These are phyloP conservation scores for Pseudocercospora fuligena DNA, from an alignment of 2,329 filamentous ascomycete species.

Conservation along the genomic window DNA sequence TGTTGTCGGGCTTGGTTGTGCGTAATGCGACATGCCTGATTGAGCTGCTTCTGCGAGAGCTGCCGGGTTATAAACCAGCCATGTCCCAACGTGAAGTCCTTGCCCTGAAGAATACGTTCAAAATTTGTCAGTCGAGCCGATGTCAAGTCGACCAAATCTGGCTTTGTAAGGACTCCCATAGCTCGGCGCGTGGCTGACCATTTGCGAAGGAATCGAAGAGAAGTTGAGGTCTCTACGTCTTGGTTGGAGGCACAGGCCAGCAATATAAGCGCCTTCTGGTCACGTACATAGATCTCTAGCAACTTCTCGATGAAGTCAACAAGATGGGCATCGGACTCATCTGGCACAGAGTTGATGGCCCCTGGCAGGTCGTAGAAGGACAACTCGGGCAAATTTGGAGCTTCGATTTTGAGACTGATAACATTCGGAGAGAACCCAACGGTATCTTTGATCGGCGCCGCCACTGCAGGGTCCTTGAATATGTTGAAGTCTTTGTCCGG, in stretches of 20 bases:
- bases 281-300: constrained; percentile 70
- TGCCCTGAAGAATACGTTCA: constrained; percentile 55
- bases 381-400: constrained; percentile 71
- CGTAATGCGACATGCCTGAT: constrained; percentile 43
- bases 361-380: constrained; percentile 88
- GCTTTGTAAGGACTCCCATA: constrained; percentile 75
- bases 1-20: constrained; percentile 54
- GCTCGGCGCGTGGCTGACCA: constrained; percentile 49
- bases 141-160: constrained; percentile 66
- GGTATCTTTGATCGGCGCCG: constrained; percentile 27
- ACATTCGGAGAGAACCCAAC: constrained; percentile 83
- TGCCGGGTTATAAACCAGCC: constrained; percentile 80
- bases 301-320: constrained; percentile 67
- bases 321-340: constrained; percentile 66
- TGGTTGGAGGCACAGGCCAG: constrained; percentile 78
- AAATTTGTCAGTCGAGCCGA: constrained; percentile 38
- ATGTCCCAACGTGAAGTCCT: constrained; percentile 68
- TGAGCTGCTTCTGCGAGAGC: constrained; percentile 58
- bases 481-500: constrained; percentile 57
- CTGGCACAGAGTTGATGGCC: constrained; percentile 72
- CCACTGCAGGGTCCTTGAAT: constrained; percentile 39
- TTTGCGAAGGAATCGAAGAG: constrained; percentile 63
- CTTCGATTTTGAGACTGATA: constrained; percentile 75
- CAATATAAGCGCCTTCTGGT: constrained; percentile 74
- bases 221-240: constrained; percentile 76